phyloP scores from a whole-genome alignment of 2,329 filamentous ascomycete genomes.

The Dothistroma pini region DNA sequence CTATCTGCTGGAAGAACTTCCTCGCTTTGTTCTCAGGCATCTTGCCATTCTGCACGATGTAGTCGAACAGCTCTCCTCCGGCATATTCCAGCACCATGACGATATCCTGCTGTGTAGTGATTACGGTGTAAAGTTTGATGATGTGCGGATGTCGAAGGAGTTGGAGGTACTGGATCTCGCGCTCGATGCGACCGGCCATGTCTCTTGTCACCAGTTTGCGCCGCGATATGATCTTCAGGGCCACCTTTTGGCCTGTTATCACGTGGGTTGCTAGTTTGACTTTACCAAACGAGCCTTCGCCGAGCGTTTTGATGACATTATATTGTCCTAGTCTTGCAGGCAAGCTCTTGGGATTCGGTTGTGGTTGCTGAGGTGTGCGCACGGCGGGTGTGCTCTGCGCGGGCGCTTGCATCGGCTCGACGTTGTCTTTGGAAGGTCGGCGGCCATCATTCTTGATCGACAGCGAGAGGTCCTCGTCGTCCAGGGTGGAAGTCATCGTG shows the following conservation, averaged over 20 bases:
- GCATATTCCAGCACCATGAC: conserved; percentile 99
- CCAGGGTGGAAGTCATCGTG: conserved; percentile 38
- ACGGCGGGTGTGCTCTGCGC: conserved; percentile 25
- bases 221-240: conserved; percentile 94
- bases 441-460: conserved; percentile 33
- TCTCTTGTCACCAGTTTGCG: conserved; percentile 95
- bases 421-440: conserved; percentile 28
- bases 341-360: conserved; percentile 36
- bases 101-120: conserved; percentile 90
- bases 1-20: conserved; percentile 98
- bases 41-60: conserved; percentile 90
- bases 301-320: conserved; percentile 82
- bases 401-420: conserved; percentile 31
- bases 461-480: conserved; percentile 41
- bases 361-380: conserved; percentile 25
- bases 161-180: conserved; percentile 97
- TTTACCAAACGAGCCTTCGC: conserved; percentile 97
- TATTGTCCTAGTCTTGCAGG: conserved; percentile 76
- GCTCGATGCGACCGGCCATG: conserved; percentile 95
- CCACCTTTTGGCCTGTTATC: conserved; percentile 89
- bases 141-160: conserved; percentile 95
- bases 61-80: conserved; percentile 94
- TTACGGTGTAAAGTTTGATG: conserved; percentile 97
- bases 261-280: conserved; percentile 95
- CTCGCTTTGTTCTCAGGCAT: conserved; percentile 91